Percentiles rank a stretch among this genome's conserved stretches.
Conservation (phyloP, 2,329 filamentous ascomycete species). For the Aspergillus ibericus region DNA sequence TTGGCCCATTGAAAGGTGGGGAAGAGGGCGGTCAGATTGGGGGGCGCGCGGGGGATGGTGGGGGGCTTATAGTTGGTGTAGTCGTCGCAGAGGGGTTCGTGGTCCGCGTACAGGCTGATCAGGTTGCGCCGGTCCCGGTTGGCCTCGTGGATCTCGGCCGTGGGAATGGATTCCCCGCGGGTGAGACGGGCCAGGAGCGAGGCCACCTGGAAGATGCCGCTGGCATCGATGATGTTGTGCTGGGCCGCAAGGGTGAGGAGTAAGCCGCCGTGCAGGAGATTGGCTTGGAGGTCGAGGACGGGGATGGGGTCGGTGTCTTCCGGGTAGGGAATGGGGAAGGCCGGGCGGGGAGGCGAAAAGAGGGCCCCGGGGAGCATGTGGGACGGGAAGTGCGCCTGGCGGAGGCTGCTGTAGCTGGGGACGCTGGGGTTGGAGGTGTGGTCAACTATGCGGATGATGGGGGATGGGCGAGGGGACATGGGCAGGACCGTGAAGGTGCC, state of each 20-base stretch:
- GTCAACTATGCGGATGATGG: constrained; percentile 15
- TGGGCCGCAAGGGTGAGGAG: constrained; percentile 24
- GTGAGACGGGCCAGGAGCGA: constrained; percentile 17
- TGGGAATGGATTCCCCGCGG: constrained; percentile 9
- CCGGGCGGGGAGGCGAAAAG: constrained; percentile 26
- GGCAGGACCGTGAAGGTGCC: constrained; percentile 15
- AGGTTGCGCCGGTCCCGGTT: constrained; percentile 19
- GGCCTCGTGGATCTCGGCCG: constrained; percentile 14
- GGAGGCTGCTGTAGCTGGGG: background rate
- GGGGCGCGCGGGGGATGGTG: background rate
- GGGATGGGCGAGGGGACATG: background rate
- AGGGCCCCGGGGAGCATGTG: constrained; percentile 32
- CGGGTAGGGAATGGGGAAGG: constrained; percentile 29
- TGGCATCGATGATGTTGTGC: constrained; percentile 28
- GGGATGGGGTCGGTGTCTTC: constrained; percentile 12
- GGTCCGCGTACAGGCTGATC: constrained; percentile 13
- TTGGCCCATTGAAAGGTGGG: constrained; percentile 13
- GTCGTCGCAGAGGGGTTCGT: constrained; percentile 15
- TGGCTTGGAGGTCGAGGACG: constrained; percentile 28
- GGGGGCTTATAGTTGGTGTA: constrained; percentile 12
- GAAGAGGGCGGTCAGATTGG: background rate
- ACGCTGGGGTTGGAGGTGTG: background rate
- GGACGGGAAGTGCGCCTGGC: constrained; percentile 23
- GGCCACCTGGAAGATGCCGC: constrained; percentile 21
- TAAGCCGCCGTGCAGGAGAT: constrained; percentile 24